phyloP scores from a whole-genome alignment of 176 grass and related monocot species.

The Lolium multiflorum region DNA sequence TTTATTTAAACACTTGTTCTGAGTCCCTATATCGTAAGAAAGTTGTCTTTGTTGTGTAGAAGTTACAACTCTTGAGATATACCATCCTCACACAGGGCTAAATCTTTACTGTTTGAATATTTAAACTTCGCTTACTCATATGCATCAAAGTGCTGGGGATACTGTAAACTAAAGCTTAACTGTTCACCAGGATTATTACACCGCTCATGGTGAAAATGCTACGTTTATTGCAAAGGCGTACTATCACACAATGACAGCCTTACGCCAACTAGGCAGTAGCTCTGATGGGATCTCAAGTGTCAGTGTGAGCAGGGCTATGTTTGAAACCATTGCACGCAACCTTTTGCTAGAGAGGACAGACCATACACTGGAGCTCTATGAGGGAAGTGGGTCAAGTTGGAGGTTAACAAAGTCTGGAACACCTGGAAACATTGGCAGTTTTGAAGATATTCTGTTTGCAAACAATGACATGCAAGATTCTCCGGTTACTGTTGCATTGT shows the following conservation, averaged over 20 bases:
- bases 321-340: conserved; percentile 89
- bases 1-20: not conserved
- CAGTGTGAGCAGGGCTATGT: conserved; percentile 89
- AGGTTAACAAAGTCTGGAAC: conserved; percentile 90
- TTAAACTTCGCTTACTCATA: conserved; percentile 8
- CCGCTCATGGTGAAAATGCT: conserved; percentile 90
- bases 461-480: conserved; percentile 98
- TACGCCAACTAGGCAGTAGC: conserved; percentile 75
- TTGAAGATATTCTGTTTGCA: conserved; percentile 97
- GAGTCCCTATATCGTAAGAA: not conserved
- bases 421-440: conserved; percentile 93
- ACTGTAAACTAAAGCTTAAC: conserved; percentile 43
- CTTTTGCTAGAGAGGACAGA: conserved; percentile 91
- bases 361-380: conserved; percentile 86
- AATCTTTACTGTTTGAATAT: conserved; percentile 8
- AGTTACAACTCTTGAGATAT: conserved; percentile 26
- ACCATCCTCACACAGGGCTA: not conserved
- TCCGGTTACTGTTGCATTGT: conserved; percentile 81
- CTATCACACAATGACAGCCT: conserved; percentile 91
- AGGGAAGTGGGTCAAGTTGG: conserved; percentile 94
- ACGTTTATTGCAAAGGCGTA: conserved; percentile 88
- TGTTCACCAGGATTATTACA: conserved; percentile 88
- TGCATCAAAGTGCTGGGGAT: conserved; percentile 20
- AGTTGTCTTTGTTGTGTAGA: not conserved
- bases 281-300: conserved; percentile 83